Percentiles rank a stretch among this genome's conserved stretches.
Evolutionary conservation across 2,329 filamentous ascomycete genomes (phyloP).

Genomic region (Aureobasidium lini): DNA sequence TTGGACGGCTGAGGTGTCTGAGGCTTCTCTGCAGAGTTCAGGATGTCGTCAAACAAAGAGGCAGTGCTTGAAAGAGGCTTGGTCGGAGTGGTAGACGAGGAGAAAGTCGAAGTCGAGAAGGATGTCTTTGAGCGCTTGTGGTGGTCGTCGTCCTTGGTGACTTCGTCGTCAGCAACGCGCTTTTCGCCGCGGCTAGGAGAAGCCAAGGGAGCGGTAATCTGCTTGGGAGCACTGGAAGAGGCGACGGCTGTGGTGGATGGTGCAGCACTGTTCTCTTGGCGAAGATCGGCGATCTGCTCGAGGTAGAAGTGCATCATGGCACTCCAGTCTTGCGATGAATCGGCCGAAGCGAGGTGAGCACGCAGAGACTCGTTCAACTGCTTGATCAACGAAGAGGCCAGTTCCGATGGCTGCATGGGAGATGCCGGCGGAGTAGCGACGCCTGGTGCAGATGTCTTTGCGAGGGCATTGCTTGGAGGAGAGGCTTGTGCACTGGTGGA

Average conservation of each 20-base stretch:
- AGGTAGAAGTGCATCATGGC: neutral
- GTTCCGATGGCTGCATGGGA: neutral
- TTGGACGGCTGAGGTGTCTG: neutral
- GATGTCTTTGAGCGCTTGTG: conserved; percentile 8
- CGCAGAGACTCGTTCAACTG: conserved; percentile 7
- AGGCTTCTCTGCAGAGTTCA: conserved; percentile 12
- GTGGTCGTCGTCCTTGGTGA: neutral
- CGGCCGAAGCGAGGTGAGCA: neutral
- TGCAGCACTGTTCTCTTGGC: neutral
- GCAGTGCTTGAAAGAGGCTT: conserved; percentile 15
- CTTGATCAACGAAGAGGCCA: neutral
- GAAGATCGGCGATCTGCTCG: neutral
- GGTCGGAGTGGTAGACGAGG: neutral
- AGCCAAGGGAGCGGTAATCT: neutral
- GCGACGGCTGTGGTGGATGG: neutral
- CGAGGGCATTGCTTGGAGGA: neutral
- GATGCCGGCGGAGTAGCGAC: conserved; percentile 7
- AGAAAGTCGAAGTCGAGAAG: neutral
- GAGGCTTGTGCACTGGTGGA: neutral
- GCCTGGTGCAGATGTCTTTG: neutral
- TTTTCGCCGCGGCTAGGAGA: neutral
- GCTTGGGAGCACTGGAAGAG: neutral
- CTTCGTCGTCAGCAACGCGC: neutral
- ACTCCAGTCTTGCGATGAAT: neutral
- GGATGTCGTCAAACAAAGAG: conserved; percentile 15